These are phyloP conservation scores for Grifola frondosa DNA, from an alignment of 1,284 basidiomycete species.

Conservation along the genomic window DNA sequence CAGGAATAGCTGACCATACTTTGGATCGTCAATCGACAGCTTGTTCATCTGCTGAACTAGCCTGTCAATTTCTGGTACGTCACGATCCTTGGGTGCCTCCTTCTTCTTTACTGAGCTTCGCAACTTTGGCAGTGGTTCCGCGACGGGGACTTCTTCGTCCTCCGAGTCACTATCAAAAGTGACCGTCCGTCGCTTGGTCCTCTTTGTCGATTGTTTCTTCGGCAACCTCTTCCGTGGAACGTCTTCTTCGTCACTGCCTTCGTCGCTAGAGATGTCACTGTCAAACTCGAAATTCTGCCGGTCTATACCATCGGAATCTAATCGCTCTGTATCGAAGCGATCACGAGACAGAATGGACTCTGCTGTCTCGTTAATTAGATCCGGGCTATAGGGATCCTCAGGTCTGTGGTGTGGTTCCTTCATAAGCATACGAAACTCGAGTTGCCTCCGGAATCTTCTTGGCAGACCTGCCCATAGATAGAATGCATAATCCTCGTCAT, in stretches of 20 bases:
- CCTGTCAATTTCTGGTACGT: background rate
- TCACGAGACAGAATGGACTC: background rate
- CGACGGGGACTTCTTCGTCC: background rate
- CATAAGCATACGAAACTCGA: conserved; percentile 1
- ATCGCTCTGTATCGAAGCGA: conserved; percentile 1
- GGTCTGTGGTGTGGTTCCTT: background rate
- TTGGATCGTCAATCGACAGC: background rate
- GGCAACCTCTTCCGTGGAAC: background rate
- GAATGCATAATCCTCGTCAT: background rate
- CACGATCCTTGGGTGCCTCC: background rate
- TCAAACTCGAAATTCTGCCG: background rate
- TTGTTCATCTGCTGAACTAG: conserved; percentile 1
- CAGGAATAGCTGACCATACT: conserved; percentile 1
- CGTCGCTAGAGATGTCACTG: background rate
- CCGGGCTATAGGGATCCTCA: background rate
- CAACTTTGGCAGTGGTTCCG: no score
- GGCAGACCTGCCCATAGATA: conserved; percentile 1
- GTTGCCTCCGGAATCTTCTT: background rate
- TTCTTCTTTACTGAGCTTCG: background rate
- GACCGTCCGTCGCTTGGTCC: no score
- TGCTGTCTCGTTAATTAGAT: background rate
- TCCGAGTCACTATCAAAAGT: background rate
- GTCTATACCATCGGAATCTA: background rate
- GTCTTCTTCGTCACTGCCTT: background rate
- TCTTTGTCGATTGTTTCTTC: background rate